Percentiles rank a stretch among this genome's conserved stretches.
These are phyloP conservation scores for Calamus simplicifolius DNA, from an alignment of 176 grass and related monocot genomes.

Conservation along the genomic window DNA sequence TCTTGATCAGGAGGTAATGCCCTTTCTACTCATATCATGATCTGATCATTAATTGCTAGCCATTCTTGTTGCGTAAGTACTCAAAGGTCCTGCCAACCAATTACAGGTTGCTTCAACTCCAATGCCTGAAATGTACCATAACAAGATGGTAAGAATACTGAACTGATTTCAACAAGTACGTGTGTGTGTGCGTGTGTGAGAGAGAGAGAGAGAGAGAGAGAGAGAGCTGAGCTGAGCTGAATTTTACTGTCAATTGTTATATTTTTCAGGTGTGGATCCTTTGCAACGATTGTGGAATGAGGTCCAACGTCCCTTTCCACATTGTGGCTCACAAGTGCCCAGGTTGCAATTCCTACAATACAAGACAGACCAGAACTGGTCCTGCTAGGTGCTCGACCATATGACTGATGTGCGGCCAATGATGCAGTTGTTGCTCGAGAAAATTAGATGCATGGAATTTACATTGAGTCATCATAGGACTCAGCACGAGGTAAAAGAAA, in stretches of 20 bases:
- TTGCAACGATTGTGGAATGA: conserved; percentile 74
- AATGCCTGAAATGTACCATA: conserved; percentile 66
- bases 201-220: no score
- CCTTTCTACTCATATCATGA: no score
- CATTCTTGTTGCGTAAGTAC: neutral
- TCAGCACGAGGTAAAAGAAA: no score
- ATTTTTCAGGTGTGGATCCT: conserved; percentile 68
- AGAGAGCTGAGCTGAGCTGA: no score
- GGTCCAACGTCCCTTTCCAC: conserved; percentile 58
- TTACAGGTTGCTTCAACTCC: conserved; percentile 58
- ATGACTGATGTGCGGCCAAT: no score
- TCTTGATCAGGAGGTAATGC: conserved; percentile 59
- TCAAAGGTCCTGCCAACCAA: neutral
- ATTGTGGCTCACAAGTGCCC: conserved; percentile 74
- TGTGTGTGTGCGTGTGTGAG: no score
- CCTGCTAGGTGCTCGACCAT: neutral
- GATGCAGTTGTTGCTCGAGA: no score
- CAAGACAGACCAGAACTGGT: conserved; percentile 46
- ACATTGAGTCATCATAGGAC: no score
- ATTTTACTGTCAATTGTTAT: neutral
- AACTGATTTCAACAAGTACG: no score
- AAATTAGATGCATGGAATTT: no score
- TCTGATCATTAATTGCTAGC: no score
- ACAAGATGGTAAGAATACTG: conserved; percentile 56
- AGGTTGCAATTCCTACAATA: conserved; percentile 69